phyloP scores from a whole-genome alignment of 257 asterid species.

The Solanum habrochaites region DNA sequence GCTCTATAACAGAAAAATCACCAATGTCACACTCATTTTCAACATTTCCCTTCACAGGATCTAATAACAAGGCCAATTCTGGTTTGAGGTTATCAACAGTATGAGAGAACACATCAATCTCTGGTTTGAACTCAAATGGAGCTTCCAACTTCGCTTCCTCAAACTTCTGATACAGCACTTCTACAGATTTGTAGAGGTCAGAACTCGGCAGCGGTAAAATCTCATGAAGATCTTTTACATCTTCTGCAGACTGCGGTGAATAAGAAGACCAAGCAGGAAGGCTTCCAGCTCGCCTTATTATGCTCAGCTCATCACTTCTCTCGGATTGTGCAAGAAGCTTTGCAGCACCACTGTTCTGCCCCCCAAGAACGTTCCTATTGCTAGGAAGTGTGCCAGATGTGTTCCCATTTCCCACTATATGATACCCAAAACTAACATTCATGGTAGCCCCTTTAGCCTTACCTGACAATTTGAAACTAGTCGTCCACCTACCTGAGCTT shows the following conservation, averaged over 20 bases:
- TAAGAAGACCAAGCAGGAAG: slow-evolving; percentile 40
- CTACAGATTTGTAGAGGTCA: slow-evolving; percentile 51
- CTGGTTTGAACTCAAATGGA: slow-evolving; percentile 20
- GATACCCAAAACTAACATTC: slow-evolving; percentile 75
- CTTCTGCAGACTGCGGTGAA: slow-evolving; percentile 37
- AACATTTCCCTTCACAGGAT: slow-evolving; percentile 21
- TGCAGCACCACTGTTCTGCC: slow-evolving; percentile 18
- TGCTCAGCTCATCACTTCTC: slow-evolving; percentile 17
- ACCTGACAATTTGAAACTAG: slow-evolving; percentile 82
- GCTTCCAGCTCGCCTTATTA: slow-evolving; percentile 41
- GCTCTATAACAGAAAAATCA: slow-evolving; percentile 29
- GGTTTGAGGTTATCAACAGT: slow-evolving; percentile 13
- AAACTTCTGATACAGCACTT: slow-evolving; percentile 53
- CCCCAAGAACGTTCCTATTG: slow-evolving; percentile 20
- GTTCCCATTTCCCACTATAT: slow-evolving; percentile 32
- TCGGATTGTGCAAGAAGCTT: slow-evolving; percentile 15
- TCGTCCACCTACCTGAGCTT: slow-evolving; percentile 85
- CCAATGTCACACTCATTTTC: slow-evolving; percentile 27
- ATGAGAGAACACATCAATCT: slow-evolving; percentile 22
- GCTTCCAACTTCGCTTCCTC: slow-evolving; percentile 39
- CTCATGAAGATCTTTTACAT: slow-evolving; percentile 76
- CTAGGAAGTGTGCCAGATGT: slow-evolving; percentile 2
- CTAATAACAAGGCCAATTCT: slow-evolving; percentile 7
- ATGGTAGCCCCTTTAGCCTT: slow-evolving; percentile 70
- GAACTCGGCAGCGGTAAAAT: slow-evolving; percentile 44